Evolutionary conservation across 2,329 filamentous ascomycete genomes (phyloP).

Genomic region (Sporothrix dimorphospora): DNA sequence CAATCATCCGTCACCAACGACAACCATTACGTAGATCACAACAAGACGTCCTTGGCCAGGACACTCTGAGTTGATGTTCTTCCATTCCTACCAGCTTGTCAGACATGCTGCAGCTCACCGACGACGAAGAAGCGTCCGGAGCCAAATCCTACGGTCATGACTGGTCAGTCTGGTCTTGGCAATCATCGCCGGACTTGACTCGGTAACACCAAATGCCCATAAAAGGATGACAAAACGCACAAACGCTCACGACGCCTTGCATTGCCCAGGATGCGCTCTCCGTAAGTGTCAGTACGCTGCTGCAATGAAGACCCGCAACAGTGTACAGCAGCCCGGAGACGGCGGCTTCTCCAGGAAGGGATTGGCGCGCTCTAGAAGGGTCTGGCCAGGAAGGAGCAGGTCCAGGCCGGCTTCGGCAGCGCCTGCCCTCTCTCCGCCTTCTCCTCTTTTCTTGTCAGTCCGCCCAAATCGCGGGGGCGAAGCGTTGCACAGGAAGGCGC

Average conservation of each 20-base stretch:
- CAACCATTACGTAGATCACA: neutral
- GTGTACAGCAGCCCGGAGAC: conserved; percentile 8
- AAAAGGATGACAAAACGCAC: conserved; percentile 11
- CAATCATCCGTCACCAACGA: too few relatives aligned
- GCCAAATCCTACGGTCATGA: neutral
- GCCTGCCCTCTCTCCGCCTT: neutral
- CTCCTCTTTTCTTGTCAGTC: neutral
- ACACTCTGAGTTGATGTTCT: neutral
- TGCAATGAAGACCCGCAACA: neutral
- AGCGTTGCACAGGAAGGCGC: neutral
- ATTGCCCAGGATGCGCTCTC: neutral
- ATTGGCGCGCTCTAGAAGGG: conserved; percentile 14
- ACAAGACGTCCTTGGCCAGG: neutral
- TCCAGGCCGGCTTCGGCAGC: conserved; percentile 21
- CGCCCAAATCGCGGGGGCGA: neutral
- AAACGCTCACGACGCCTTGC: neutral
- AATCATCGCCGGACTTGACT: conserved; percentile 1
- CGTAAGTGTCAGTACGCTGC: conserved; percentile 21
- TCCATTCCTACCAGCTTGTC: neutral
- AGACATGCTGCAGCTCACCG: neutral
- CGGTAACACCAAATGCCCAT: neutral
- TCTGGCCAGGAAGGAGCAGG: conserved; percentile 18
- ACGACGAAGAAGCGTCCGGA: neutral
- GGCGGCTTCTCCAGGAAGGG: conserved; percentile 13
- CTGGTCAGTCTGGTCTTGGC: neutral